Evolutionary conservation across 257 asterid species (phyloP).

Genomic region (Petunia secreta): DNA sequence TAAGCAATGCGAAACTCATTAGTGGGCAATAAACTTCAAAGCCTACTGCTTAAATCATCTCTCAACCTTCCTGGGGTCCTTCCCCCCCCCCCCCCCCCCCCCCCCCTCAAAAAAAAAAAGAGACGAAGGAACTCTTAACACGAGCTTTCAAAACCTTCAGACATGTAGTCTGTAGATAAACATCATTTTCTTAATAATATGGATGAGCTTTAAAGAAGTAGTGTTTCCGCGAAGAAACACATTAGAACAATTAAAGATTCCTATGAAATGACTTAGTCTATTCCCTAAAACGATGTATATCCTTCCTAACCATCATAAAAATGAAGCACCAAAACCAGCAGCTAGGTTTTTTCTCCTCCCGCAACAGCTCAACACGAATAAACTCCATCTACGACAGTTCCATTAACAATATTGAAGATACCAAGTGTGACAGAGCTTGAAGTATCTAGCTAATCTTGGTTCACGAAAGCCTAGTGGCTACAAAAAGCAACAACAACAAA

Average conservation of each 20-base stretch:
- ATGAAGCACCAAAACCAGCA: too few relatives aligned
- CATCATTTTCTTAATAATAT: neutral
- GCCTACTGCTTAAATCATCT: neutral
- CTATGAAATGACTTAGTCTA: neutral
- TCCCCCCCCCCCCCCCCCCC: too few relatives aligned
- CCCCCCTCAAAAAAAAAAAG: neutral
- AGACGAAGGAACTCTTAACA: neutral
- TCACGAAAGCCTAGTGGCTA: too few relatives aligned
- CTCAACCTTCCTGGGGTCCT: neutral
- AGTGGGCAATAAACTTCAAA: neutral
- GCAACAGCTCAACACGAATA: too few relatives aligned
- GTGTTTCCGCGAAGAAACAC: neutral
- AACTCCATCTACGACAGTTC: too few relatives aligned
- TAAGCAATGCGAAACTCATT: slow-evolving; percentile 22
- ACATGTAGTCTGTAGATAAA: neutral
- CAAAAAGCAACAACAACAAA: too few relatives aligned
- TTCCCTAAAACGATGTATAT: neutral
- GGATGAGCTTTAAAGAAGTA: neutral
- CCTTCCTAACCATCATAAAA: too few relatives aligned
- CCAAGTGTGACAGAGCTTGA: too few relatives aligned
- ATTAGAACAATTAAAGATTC: neutral
- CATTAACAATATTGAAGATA: too few relatives aligned
- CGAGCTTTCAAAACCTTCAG: neutral
- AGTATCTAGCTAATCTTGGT: too few relatives aligned
- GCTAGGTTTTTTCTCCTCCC: too few relatives aligned